Percentiles rank a stretch among this genome's conserved stretches.
phyloP scores from a whole-genome alignment of 2,329 filamentous ascomycete species.

The Aureobasidium melanogenum region DNA sequence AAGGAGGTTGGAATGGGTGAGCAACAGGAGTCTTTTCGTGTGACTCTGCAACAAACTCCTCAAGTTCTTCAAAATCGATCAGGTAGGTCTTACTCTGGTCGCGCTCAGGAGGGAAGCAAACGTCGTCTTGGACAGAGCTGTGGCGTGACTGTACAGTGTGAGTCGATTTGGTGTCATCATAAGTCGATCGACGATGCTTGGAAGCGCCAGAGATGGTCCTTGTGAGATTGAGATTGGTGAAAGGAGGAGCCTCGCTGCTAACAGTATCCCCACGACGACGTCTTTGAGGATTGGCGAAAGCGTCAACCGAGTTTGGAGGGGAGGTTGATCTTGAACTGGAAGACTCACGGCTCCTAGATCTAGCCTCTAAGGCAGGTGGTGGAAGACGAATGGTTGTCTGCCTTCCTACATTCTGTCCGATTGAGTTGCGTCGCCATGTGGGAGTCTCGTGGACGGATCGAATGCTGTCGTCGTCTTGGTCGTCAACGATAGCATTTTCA shows the following conservation, averaged over 20 bases:
- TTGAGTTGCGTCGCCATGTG: constrained; percentile 24
- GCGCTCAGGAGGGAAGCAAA: constrained; percentile 71
- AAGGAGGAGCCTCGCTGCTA: constrained; percentile 47
- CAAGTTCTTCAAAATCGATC: constrained; percentile 85
- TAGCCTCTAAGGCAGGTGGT: neutral
- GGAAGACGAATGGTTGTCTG: constrained; percentile 33
- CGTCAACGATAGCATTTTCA: constrained; percentile 75
- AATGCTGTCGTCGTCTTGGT: constrained; percentile 52
- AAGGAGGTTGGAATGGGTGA: constrained; percentile 28
- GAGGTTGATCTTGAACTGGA: constrained; percentile 61
- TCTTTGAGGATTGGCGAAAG: constrained; percentile 83
- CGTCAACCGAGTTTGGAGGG: constrained; percentile 94
- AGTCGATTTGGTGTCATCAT: constrained; percentile 50
- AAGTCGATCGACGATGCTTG: constrained; percentile 50
- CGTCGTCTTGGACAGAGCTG: constrained; percentile 70
- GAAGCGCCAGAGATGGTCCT: constrained; percentile 64
- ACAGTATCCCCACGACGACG: constrained; percentile 65
- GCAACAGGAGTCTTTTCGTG: constrained; percentile 39
- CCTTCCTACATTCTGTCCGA: constrained; percentile 30
- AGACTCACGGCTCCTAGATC: constrained; percentile 20
- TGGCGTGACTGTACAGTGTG: constrained; percentile 53
- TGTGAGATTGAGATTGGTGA: constrained; percentile 52
- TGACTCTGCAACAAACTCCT: constrained; percentile 70
- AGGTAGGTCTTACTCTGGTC: constrained; percentile 72
- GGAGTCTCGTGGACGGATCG: constrained; percentile 33